Evolutionary conservation across 176 grass and related monocot genomes (phyloP), one percentile per base, ranked within the genome.

Genomic region (Carex myosuroides): DNA sequence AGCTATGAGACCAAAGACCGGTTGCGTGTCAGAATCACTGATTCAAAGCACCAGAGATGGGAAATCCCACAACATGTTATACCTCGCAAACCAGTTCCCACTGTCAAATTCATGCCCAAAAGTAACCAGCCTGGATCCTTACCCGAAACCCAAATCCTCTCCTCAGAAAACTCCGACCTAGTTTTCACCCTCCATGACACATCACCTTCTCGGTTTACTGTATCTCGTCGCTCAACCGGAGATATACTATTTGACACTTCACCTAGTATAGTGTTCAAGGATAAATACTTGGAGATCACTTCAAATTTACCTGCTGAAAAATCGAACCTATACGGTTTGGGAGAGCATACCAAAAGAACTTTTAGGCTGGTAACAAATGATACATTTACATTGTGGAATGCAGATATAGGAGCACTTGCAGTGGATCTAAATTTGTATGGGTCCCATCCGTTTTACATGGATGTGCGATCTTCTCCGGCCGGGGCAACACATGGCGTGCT

Each of bases 381-480:
- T 46, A 94, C 87, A 3, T 90, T 94, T 78, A 97, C 94, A 53
- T 66, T 97, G 58, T 97, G 92, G 94, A 97, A 91, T 76, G 30
- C 92, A 3, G 92, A 94, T 87, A 98, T 93, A 42, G 2, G 13
- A 0, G 81, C 95, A 0, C 0, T 0, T 22, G 57, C n/a, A 41
- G 16, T 68, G 0, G 89, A 98, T 66, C 3, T 93, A 55, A 98
- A 98, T 79, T 85, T 98, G 6, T 98, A 98, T 24, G 92, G 95
- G 3, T 93, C 92, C 0, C 95, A 98, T 67, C 95, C 95, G 7
- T 94, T 98, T 87, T 98, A 98, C 89, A 83, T 98, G 50, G 95
- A 98, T 83, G 79, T 98, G 26, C 61, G 95, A 20, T 85, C 89
- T 21, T 32, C 61, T 0, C 44, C 63, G 33, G 35, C 57, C 5